These are phyloP conservation scores for Davidsoniella neocaledoniae DNA, from an alignment of 2,329 filamentous ascomycete species.

Conservation along the genomic window DNA sequence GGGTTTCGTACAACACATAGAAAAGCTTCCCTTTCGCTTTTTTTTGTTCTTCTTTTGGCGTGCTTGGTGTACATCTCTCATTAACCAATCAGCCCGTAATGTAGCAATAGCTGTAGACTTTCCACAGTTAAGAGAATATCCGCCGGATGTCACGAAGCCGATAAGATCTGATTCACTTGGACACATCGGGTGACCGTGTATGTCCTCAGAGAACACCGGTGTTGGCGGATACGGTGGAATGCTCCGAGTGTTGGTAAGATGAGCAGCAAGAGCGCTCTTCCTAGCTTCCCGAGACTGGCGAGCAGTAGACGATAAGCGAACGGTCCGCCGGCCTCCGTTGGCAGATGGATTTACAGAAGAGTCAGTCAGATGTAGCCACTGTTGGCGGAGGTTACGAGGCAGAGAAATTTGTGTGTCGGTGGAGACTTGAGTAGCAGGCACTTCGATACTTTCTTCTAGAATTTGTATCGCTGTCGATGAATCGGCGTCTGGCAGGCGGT, in stretches of 20 bases:
- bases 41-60: constrained; percentile 15
- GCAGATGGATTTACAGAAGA: constrained; percentile 11
- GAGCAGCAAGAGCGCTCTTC: constrained; percentile 29
- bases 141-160: constrained; percentile 79
- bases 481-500: constrained; percentile 50
- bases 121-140: constrained; percentile 64
- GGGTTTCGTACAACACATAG: constrained; percentile 70
- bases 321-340: constrained; percentile 15
- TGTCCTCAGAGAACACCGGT: constrained; percentile 18
- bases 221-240: constrained; percentile 20
- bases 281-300: constrained; percentile 19
- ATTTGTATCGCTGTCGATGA: constrained; percentile 10
- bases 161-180: constrained; percentile 62
- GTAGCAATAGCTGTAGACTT: constrained; percentile 60
- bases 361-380: constrained; percentile 49
- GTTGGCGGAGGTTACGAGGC: constrained; percentile 37
- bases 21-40: constrained; percentile 26
- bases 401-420: constrained; percentile 20
- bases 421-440: constrained; percentile 31
- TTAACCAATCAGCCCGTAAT: constrained; percentile 22
- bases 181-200: constrained; percentile 44
- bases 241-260: constrained; percentile 25
- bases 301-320: not conserved
- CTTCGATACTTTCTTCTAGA: constrained; percentile 19
- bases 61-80: constrained; percentile 1